A percentile compares a stretch with the other conserved stretches of the same genome.
phyloP scores from a whole-genome alignment of 192 early-diverging fungal species.

The Cetraspora pellucida region DNA sequence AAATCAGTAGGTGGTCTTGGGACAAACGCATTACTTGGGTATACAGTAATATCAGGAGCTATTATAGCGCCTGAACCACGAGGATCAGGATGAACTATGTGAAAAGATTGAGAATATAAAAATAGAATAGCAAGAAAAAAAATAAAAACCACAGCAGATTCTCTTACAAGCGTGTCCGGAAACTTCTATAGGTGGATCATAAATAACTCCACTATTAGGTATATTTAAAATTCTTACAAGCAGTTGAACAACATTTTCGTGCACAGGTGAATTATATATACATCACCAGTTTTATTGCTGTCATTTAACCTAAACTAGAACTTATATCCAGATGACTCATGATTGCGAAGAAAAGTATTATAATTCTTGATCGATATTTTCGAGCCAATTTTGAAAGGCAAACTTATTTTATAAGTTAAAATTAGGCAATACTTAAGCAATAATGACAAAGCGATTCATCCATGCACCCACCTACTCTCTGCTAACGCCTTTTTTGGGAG shows the following conservation, averaged over 20 bases:
- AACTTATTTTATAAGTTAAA: background rate
- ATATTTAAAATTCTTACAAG: constrained; percentile 9
- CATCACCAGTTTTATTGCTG: constrained; percentile 12
- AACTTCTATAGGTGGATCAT: background rate
- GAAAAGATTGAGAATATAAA: background rate
- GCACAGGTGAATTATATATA: constrained; percentile 14
- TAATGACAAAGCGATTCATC: too few relatives aligned
- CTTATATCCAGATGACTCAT: constrained; percentile 21
- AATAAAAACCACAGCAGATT: constrained; percentile 6
- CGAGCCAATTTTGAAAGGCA: constrained; percentile 18
- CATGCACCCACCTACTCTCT: constrained; percentile 23
- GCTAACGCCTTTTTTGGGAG: constrained; percentile 14
- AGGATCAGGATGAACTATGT: constrained; percentile 17
- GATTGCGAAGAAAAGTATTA: constrained; percentile 29
- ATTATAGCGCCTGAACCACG: background rate
- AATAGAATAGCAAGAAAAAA: constrained; percentile 18
- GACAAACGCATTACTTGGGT: background rate
- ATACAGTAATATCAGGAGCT: constrained; percentile 1
- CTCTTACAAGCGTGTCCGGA: background rate
- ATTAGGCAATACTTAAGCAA: too few relatives aligned
- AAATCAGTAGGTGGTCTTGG: constrained; percentile 3
- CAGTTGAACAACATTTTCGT: background rate
- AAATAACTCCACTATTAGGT: constrained; percentile 5
- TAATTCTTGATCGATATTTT: constrained; percentile 23
- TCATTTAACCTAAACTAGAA: constrained; percentile 15